Conservation (phyloP, 2,329 filamentous ascomycete genomes). For the Fonsecaea pedrosoi region DNA sequence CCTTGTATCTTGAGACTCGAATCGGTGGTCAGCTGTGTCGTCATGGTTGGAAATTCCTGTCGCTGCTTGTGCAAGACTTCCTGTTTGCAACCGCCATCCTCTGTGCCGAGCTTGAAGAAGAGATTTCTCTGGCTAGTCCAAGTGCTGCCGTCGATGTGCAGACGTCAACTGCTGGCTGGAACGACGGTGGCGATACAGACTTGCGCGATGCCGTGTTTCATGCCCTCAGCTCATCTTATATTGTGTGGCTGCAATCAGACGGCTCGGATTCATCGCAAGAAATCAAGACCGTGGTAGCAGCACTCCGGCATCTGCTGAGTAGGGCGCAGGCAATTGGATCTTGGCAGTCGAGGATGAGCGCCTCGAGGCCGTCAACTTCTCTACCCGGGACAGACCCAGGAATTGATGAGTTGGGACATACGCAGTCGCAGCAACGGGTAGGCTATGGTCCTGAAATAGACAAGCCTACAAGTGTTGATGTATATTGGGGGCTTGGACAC, state of each 20-base stretch:
- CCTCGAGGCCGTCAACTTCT: background rate
- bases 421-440: background rate
- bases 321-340: slow-evolving; percentile 23
- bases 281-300: slow-evolving; percentile 18
- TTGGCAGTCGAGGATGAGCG: background rate
- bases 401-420: background rate
- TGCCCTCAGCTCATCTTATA: slow-evolving; percentile 26
- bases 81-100: slow-evolving; percentile 57
- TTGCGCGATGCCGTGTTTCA: slow-evolving; percentile 19
- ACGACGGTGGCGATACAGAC: background rate
- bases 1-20: slow-evolving; percentile 51
- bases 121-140: slow-evolving; percentile 21
- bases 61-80: slow-evolving; percentile 55
- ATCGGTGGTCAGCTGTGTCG: slow-evolving; percentile 50
- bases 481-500: slow-evolving; percentile 19
- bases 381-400: background rate
- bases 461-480: background rate
- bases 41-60: slow-evolving; percentile 54
- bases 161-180: background rate
- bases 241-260: slow-evolving; percentile 31
- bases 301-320: slow-evolving; percentile 22
- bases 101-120: slow-evolving; percentile 51
- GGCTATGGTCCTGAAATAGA: background rate
- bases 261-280: slow-evolving; percentile 25
- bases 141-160: background rate